Evolutionary conservation across 768 basidiomycete genomes (phyloP).

Genomic region (Suillus hirtellus): DNA sequence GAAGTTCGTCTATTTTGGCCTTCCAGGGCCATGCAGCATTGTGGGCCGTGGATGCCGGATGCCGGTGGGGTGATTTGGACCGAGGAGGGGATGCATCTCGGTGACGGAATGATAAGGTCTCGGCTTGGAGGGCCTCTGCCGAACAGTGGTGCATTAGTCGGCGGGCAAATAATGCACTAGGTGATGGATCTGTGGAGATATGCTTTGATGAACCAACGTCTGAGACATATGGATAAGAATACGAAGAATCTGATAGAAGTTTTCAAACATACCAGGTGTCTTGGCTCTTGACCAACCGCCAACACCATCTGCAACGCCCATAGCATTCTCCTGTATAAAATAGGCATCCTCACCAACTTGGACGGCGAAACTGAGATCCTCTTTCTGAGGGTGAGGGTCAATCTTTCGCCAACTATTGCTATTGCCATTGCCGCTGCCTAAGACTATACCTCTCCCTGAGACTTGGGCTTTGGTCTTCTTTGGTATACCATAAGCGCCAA

Average conservation of each 20-base stretch:
- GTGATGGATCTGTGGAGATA: conserved; percentile 40
- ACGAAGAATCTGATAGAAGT: neutral
- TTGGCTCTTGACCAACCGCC: conserved; percentile 77
- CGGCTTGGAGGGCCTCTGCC: conserved; percentile 43
- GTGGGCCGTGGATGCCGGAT: conserved; percentile 28
- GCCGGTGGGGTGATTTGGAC: conserved; percentile 45
- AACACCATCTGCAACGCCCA: conserved; percentile 95
- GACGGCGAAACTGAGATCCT: conserved; percentile 52
- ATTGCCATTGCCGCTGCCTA: conserved; percentile 9
- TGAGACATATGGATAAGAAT: conserved; percentile 4
- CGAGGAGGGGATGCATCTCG: conserved; percentile 39
- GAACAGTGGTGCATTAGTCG: conserved; percentile 87
- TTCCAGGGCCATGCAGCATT: conserved; percentile 33
- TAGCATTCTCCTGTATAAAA: conserved; percentile 76
- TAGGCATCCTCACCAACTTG: conserved; percentile 95
- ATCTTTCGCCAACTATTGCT: conserved; percentile 29
- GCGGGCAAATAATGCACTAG: conserved; percentile 65
- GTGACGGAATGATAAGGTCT: conserved; percentile 12
- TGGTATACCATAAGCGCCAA: conserved; percentile 85
- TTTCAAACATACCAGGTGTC: conserved; percentile 33
- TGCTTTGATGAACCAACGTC: conserved; percentile 27
- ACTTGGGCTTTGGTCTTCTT: conserved; percentile 43
- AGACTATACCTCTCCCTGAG: conserved; percentile 26
- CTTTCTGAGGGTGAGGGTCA: conserved; percentile 27
- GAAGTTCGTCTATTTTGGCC: conserved; percentile 42